Percentiles rank a stretch among this genome's conserved stretches.
Evolutionary conservation across 2,329 filamentous ascomycete genomes (phyloP).

Genomic region (Phyllosticta citribraziliensis): DNA sequence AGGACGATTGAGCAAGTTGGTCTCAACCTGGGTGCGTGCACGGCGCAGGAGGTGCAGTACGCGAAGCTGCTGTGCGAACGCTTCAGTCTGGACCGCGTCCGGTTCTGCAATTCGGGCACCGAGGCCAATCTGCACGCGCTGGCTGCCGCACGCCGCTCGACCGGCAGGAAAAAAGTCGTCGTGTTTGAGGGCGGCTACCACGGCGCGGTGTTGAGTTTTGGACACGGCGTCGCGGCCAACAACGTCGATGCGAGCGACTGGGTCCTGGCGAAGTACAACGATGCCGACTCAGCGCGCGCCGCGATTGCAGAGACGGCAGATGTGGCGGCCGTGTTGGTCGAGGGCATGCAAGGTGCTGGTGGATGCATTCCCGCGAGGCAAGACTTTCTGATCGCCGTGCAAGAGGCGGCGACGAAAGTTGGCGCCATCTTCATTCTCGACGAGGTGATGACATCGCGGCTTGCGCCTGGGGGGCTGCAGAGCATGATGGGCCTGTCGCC

Average conservation of each 20-base stretch:
- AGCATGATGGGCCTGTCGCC: slow-evolving; percentile 37
- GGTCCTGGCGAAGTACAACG: slow-evolving; percentile 54
- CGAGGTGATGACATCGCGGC: slow-evolving; percentile 60
- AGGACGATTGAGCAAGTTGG: slow-evolving; percentile 15
- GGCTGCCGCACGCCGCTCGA: slow-evolving; percentile 37
- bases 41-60: slow-evolving; percentile 15
- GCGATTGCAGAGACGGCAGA: slow-evolving; percentile 31
- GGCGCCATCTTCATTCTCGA: slow-evolving; percentile 57
- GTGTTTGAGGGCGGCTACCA: slow-evolving; percentile 46
- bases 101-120: slow-evolving; percentile 23
- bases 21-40: slow-evolving; percentile 19
- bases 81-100: slow-evolving; percentile 17
- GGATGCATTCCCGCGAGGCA: slow-evolving; percentile 44
- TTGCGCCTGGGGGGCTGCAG: slow-evolving; percentile 43
- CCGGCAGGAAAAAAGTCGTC: slow-evolving; percentile 37
- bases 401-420: slow-evolving; percentile 36
- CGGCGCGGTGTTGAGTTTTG: slow-evolving; percentile 44
- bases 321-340: slow-evolving; percentile 55
- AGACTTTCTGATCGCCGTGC: slow-evolving; percentile 45
- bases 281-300: slow-evolving; percentile 36
- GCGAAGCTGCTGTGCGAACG: slow-evolving; percentile 17
- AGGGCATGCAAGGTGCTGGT: slow-evolving; percentile 55
- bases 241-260: slow-evolving; percentile 46
- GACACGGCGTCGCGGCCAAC: slow-evolving; percentile 29
- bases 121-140: slow-evolving; percentile 22